These are phyloP conservation scores for Agapanthus africanus DNA, from an alignment of 106 monocot species.

Conservation along the genomic window DNA sequence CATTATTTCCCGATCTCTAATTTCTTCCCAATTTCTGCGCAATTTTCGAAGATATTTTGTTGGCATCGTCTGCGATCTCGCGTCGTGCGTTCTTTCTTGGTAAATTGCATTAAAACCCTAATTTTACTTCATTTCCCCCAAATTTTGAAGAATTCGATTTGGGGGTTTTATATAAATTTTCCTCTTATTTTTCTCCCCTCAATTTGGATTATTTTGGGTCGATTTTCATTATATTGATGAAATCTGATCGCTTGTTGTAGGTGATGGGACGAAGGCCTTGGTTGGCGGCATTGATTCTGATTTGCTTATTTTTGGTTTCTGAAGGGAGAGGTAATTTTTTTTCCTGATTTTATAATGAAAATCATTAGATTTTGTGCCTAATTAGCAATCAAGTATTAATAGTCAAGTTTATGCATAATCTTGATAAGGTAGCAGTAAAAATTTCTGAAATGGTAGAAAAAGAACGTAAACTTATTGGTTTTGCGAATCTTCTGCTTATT, in stretches of 20 bases:
- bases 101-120: background rate
- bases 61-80: too few species aligned
- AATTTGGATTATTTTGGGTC: background rate
- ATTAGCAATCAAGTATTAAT: background rate
- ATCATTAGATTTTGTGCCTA: background rate
- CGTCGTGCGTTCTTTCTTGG: background rate
- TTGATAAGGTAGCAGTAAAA: background rate
- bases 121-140: background rate
- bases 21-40: too few species aligned
- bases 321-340: constrained; percentile 10
- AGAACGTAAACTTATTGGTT: background rate
- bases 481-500: background rate
- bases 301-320: constrained; percentile 7
- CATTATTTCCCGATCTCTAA: too few species aligned
- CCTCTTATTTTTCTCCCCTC: background rate
- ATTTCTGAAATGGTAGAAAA: background rate
- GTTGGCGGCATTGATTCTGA: constrained; percentile 6
- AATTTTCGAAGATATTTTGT: too few species aligned
- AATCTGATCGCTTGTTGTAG: background rate
- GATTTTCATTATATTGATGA: background rate
- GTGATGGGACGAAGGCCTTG: background rate
- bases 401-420: too few species aligned
- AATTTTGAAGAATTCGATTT: background rate
- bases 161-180: background rate
- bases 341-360: background rate